Percentiles rank a stretch among this genome's conserved stretches.
These are phyloP conservation scores for Phaffomyces thermotolerans DNA, from an alignment of 805 yeast genomes.

Conservation along the genomic window DNA sequence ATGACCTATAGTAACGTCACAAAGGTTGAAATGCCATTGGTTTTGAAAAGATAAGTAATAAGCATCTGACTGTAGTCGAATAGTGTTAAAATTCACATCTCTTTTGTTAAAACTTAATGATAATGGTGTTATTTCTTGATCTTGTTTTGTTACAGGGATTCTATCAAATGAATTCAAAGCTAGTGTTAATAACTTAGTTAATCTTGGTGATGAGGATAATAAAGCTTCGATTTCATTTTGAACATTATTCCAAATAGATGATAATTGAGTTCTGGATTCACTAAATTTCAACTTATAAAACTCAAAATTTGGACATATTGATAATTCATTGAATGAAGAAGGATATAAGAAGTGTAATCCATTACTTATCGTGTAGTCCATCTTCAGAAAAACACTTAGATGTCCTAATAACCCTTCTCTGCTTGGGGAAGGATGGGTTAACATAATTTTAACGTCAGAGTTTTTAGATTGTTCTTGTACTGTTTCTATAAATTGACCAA, in stretches of 20 bases:
- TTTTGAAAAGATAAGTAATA: conserved; percentile 61
- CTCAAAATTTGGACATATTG: conserved; percentile 57
- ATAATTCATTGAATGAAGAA: conserved; percentile 60
- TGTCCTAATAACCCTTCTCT: conserved; percentile 65
- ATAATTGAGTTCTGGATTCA: conserved; percentile 52
- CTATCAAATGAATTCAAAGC: conserved; percentile 58
- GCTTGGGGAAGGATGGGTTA: conserved; percentile 65
- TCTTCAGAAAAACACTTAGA: conserved; percentile 55
- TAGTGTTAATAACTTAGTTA: conserved; percentile 41
- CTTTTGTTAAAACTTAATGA: conserved; percentile 32
- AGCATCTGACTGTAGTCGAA: conserved; percentile 47
- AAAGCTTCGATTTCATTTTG: conserved; percentile 42
- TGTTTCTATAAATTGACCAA: conserved; percentile 56
- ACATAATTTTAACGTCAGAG: conserved; percentile 48
- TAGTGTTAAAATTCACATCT: conserved; percentile 35
- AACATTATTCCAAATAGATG: conserved; percentile 56
- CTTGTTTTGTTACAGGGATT: conserved; percentile 39
- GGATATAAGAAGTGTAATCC: conserved; percentile 67
- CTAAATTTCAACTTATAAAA: conserved; percentile 56
- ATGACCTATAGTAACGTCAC: conserved; percentile 51
- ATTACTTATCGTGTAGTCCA: conserved; percentile 68
- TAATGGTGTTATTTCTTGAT: conserved; percentile 36
- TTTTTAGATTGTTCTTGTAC: conserved; percentile 33
- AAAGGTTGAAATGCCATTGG: conserved; percentile 70
- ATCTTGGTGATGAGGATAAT: conserved; percentile 33